phyloP scores from a whole-genome alignment of 495 filamentous ascomycete species.

The Talaromyces ruber region DNA sequence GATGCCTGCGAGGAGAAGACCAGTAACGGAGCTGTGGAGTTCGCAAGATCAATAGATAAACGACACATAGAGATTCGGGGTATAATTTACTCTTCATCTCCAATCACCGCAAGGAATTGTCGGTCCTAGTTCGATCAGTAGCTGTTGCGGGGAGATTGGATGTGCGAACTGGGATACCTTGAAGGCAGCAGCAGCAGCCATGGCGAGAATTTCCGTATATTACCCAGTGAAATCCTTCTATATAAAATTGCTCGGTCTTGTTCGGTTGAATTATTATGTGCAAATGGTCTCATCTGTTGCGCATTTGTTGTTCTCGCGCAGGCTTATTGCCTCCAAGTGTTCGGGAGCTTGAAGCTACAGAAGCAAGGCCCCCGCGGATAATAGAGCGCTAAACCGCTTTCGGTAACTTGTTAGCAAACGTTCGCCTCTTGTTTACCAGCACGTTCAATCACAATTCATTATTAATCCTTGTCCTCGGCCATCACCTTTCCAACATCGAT shows the following conservation, averaged over 20 bases:
- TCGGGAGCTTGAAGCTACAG: background rate
- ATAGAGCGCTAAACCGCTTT: background rate
- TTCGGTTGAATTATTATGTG: background rate
- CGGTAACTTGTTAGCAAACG: background rate
- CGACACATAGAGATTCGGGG: background rate
- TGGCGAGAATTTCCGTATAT: background rate
- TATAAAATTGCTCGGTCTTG: background rate
- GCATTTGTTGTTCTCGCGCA: background rate
- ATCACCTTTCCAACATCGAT: background rate
- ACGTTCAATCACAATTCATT: background rate
- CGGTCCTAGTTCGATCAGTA: conserved; percentile 50
- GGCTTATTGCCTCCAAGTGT: background rate
- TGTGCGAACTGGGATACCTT: conserved; percentile 22
- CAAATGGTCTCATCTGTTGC: background rate
- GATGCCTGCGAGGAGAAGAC: conserved; percentile 86
- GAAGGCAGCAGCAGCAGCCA: conserved; percentile 30
- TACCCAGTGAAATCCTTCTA: background rate
- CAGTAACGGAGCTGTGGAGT: conserved; percentile 79
- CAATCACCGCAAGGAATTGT: conserved; percentile 94
- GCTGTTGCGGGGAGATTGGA: conserved; percentile 1
- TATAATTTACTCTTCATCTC: conserved; percentile 71
- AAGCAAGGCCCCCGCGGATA: background rate
- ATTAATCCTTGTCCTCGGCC: background rate
- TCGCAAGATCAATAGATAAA: conserved; percentile 14
- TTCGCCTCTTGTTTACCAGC: background rate